Base-by-base conservation (phyloP, 495 filamentous ascomycete genomes). In the Jackrogersella minutella region DNA sequence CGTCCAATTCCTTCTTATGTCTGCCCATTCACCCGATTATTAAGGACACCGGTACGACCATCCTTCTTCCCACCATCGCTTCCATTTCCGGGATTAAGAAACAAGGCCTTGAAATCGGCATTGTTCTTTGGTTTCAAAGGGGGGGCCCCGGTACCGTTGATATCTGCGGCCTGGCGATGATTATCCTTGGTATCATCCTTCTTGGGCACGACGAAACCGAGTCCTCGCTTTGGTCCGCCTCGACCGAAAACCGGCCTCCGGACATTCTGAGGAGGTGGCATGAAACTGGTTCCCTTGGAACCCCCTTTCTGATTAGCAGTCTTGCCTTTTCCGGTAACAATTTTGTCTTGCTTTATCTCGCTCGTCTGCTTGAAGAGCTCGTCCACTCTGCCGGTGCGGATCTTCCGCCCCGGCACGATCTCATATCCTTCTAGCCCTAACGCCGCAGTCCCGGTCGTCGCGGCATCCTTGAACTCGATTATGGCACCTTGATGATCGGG, bases 401-500 rank as follows among this genome's bases (percentile, higher is more conserved):
- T 81, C 31, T 79, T 86, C 16, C 85, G 81, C 6, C 88, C 91
- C 0, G 82, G 79, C 1, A 73, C 80, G 55, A 94, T 88, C 67
- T 92, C 89, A 44, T 83, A 74, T 0, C 90, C 89, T 43, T 96
- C 88, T 0, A 97, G 81, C 5, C 82, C 89, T 36, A 97, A 72
- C 0, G 85, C 79, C 0, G 93, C 93, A 74, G 88, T 90, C 37
- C 93, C 93, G 2, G 88, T 89, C 55, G 87, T 82, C 2, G 86
- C 78, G 8, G 89, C 81, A 63, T 91, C 87, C 8, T 78, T 80
- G 71, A 88, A 97, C 72, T 98, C 95, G 40, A 97, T 82, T 50
- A 93, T 88, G 8, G 93, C 95, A n/a, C 95, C 94, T 65, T 88
- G 85, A 59, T 95, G 90, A 50, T 91, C 85, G 1, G 92, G 92